Evolutionary conservation across 169 alveolate genomes (phyloP).

Genomic region (Babesia divergens): DNA sequence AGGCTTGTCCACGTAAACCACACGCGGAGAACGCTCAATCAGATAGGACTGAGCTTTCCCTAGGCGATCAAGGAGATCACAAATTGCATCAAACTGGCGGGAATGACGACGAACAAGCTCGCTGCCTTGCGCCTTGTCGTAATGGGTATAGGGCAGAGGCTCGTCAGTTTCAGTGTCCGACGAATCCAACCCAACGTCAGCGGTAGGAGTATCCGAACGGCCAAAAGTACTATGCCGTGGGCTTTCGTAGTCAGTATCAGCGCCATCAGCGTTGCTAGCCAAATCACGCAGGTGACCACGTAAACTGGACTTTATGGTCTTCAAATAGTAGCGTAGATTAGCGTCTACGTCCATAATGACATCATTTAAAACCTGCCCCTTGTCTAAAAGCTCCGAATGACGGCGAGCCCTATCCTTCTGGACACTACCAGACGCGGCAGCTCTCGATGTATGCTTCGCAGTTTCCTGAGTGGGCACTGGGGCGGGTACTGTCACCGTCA

Average conservation of each 20-base stretch:
- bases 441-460: not conserved
- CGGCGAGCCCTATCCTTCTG: not conserved
- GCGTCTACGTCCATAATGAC: slow-evolving; percentile 2
- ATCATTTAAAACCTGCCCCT: not conserved
- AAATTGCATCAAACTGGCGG: slow-evolving; percentile 24
- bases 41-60: slow-evolving; percentile 9
- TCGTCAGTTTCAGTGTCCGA: not conserved
- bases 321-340: slow-evolving; percentile 14
- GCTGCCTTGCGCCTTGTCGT: slow-evolving; percentile 11
- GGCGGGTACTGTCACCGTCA: slow-evolving; percentile 27
- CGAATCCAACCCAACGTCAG: not conserved
- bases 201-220: slow-evolving; percentile 17
- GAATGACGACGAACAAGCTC: slow-evolving; percentile 22
- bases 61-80: slow-evolving; percentile 15
- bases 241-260: slow-evolving; percentile 29
- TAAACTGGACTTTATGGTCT: slow-evolving; percentile 11
- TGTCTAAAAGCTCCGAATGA: not conserved
- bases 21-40: not conserved
- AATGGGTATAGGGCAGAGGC: not conserved
- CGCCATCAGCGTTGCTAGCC: not conserved
- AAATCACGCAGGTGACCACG: slow-evolving; percentile 1
- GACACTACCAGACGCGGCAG: not conserved
- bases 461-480: not conserved
- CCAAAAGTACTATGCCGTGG: not conserved
- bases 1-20: slow-evolving; percentile 8